A percentile compares a stretch with the other conserved stretches of the same genome.
Conservation (phyloP, 2,329 filamentous ascomycete species). For the Alternaria brassicae region DNA sequence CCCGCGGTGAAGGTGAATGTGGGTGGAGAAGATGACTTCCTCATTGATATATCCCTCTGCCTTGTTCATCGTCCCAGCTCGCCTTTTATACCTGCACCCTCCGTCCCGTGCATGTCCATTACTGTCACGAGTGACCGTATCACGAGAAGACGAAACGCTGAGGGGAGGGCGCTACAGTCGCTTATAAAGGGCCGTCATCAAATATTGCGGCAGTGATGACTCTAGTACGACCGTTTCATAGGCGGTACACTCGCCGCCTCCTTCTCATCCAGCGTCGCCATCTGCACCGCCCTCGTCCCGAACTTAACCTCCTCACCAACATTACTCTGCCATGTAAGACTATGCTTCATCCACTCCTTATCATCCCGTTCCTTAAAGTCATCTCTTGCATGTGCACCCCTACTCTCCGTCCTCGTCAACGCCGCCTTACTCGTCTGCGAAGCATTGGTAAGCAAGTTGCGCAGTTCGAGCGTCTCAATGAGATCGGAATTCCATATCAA, state of each 20-base stretch:
- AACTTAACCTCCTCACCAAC: constrained; percentile 51
- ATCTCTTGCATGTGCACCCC: constrained; percentile 58
- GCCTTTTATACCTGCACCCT: background rate
- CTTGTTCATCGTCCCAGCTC: background rate
- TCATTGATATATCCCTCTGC: background rate
- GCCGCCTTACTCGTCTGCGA: constrained; percentile 57
- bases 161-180: background rate
- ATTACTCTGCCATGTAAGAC: constrained; percentile 54
- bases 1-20: background rate
- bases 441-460: constrained; percentile 58
- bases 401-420: constrained; percentile 53
- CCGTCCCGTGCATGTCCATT: background rate
- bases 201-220: background rate
- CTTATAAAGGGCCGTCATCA: background rate
- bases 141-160: background rate
- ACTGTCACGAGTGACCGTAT: background rate
- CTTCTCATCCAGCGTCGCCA: constrained; percentile 54
- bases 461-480: constrained; percentile 56
- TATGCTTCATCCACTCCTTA: constrained; percentile 57
- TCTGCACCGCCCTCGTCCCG: constrained; percentile 53
- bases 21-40: background rate
- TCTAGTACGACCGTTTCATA: constrained; percentile 43
- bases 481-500: constrained; percentile 61
- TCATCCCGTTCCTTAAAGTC: constrained; percentile 56
- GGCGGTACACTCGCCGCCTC: constrained; percentile 52